Percentiles rank a stretch among this genome's conserved stretches.
phyloP scores from a whole-genome alignment of 257 asterid species.

The Striga asiatica region DNA sequence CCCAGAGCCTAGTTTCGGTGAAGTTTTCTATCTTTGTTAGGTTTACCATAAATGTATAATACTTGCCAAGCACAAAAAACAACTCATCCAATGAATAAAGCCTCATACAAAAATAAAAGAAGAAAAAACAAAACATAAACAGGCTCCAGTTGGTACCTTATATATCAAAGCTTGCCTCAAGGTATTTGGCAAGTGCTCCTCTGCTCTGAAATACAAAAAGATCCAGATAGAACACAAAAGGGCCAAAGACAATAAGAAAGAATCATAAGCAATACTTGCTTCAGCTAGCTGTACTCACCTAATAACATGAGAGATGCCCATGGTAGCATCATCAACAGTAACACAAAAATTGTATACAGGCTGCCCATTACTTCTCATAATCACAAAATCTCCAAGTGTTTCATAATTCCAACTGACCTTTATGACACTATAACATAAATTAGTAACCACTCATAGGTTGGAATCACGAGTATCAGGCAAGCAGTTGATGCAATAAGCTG shows the following conservation, averaged over 20 bases:
- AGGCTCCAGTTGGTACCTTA: conserved; percentile 35
- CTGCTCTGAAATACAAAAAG: conserved; percentile 65
- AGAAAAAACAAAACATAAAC: neutral
- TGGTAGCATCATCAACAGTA: conserved; percentile 93
- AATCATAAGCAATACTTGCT: conserved; percentile 3
- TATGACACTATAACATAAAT: conserved; percentile 47
- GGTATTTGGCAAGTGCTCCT: conserved; percentile 97
- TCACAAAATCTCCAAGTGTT: conserved; percentile 96
- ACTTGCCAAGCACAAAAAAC: conserved; percentile 2
- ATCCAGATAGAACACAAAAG: conserved; percentile 13
- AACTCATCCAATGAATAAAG: conserved; percentile 13
- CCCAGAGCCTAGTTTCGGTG: conserved; percentile 60
- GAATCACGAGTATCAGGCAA: neutral
- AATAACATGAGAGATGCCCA: conserved; percentile 97
- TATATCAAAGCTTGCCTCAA: conserved; percentile 90
- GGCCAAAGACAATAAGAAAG: conserved; percentile 7
- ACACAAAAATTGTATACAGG: conserved; percentile 98
- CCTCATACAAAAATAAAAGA: conserved; percentile 10
- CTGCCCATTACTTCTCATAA: conserved; percentile 98
- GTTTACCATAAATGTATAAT: conserved; percentile 14
- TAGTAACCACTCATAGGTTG: conserved; percentile 17
- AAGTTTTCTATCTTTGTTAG: conserved; percentile 19
- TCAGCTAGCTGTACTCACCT: conserved; percentile 32
- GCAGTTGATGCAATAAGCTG: neutral
- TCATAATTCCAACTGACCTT: conserved; percentile 88